phyloP scores from a whole-genome alignment of 495 filamentous ascomycete genomes.

The Lentithecium fluviatile region DNA sequence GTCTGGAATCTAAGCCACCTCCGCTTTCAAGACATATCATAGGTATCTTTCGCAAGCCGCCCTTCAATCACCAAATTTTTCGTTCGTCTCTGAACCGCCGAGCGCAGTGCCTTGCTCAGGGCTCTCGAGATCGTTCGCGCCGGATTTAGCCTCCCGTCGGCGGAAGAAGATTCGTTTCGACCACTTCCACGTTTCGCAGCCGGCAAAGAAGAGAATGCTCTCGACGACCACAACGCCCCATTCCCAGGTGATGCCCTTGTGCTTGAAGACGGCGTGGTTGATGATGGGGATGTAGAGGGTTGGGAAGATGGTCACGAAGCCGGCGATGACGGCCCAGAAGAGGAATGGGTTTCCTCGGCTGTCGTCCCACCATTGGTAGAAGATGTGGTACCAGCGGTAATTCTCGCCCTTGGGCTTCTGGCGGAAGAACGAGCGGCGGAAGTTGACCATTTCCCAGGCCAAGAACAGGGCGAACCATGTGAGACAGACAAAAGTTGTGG shows the following conservation, averaged over 20 bases:
- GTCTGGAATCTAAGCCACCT: no score
- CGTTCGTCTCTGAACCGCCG: no score
- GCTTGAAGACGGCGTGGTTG: conserved; percentile 69
- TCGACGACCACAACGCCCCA: conserved; percentile 10
- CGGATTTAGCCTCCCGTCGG: not conserved
- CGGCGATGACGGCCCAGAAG: conserved; percentile 66
- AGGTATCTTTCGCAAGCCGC: no score
- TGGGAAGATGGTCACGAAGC: conserved; percentile 61
- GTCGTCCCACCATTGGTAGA: conserved; percentile 7
- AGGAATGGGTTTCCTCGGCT: conserved; percentile 58
- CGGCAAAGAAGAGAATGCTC: conserved; percentile 7
- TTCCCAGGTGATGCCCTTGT: conserved; percentile 52
- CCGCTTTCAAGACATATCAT: no score
- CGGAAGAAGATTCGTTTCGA: conserved; percentile 8
- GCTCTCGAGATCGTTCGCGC: conserved; percentile 3
- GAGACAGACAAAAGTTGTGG: conserved; percentile 69
- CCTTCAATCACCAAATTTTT: no score
- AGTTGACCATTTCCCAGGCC: conserved; percentile 44
- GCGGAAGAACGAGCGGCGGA: conserved; percentile 19
- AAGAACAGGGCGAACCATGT: conserved; percentile 65
- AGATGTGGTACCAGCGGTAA: conserved; percentile 9
- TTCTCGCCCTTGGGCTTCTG: conserved; percentile 2
- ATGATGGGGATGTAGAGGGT: conserved; percentile 66
- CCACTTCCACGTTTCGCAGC: conserved; percentile 16
- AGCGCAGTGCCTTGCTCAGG: no score